phyloP scores from a whole-genome alignment of 2,329 filamentous ascomycete species.

The Triangularia setosa region DNA sequence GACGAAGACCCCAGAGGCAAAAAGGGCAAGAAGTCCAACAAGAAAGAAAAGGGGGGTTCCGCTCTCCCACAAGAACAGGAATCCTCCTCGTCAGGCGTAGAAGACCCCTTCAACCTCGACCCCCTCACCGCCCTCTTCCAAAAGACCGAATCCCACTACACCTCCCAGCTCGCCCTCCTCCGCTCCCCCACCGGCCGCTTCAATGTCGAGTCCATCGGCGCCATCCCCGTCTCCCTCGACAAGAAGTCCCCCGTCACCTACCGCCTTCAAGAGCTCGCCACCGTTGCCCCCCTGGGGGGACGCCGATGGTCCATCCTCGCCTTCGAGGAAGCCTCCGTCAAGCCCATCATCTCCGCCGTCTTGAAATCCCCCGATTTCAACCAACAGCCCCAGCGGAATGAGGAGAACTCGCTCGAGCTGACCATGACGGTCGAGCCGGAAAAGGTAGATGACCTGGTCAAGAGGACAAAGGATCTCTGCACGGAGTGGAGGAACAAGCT shows the following conservation, averaged over 20 bases:
- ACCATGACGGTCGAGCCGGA: slow-evolving; percentile 51
- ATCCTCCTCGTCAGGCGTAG: slow-evolving; percentile 7
- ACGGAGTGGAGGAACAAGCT: slow-evolving; percentile 50
- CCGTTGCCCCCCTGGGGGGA: slow-evolving; percentile 47
- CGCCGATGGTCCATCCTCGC: slow-evolving; percentile 37
- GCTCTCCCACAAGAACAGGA: not conserved
- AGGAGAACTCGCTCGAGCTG: slow-evolving; percentile 58
- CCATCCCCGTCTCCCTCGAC: slow-evolving; percentile 35
- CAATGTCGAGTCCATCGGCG: slow-evolving; percentile 48
- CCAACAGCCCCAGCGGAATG: slow-evolving; percentile 56
- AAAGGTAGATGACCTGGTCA: slow-evolving; percentile 43
- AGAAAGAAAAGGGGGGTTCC: not conserved
- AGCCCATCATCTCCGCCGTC: slow-evolving; percentile 53
- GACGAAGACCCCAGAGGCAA: not conserved
- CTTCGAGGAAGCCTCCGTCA: slow-evolving; percentile 42
- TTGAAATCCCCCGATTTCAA: slow-evolving; percentile 52
- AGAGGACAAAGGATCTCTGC: slow-evolving; percentile 42
- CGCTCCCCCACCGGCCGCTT: slow-evolving; percentile 41
- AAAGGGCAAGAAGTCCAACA: not conserved
- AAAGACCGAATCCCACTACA: slow-evolving; percentile 41
- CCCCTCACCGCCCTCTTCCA: slow-evolving; percentile 44
- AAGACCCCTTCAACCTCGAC: slow-evolving; percentile 47
- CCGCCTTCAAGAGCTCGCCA: slow-evolving; percentile 53
- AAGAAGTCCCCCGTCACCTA: slow-evolving; percentile 33
- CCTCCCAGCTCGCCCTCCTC: slow-evolving; percentile 39